Evolutionary conservation across 331 rosid species (phyloP), one percentile per base, ranked within the genome.

Genomic region (Acacia concinna): DNA sequence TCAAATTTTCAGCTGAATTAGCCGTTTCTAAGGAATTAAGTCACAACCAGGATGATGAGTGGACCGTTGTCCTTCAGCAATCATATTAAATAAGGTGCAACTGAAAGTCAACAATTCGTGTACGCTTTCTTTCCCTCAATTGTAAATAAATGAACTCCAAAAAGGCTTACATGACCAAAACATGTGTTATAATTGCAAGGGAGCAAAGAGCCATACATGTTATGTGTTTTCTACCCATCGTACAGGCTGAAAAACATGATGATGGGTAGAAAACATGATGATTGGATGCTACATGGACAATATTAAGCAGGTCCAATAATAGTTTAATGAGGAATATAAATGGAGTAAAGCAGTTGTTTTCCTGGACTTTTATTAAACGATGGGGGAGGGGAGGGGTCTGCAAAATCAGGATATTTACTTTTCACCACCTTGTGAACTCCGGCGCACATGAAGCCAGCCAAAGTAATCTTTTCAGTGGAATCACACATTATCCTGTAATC

Each of bases 221-320:
- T 43, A 69, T 69, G 20, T 14, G 17, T 27, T 31, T 69, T 25
- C 20, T 43, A 12, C 23, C 37, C 37, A 69, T 68, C 74, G 8
- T 47, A 37, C 18, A 38, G 11, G 51, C 72, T 11, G 32, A 21
- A 38, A 64, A 63, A 63, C 46, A 44, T 30, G 13, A n/a, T 63
- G 71, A n/a, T n/a, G n/a, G n/a, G n/a, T n/a, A n/a, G n/a, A n/a
- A 38, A 38, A 38, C 41, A 38, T 38, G 23, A 79, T 59, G 69
- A 62, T 41, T 34, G 64, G 69, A 74, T 35, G 43, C 41, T 30
- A 46, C 12, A 31, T 60, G 46, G 75, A 74, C 9, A 79, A 37
- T 66, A 44, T 62, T n/a, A 4, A 38, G 32, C n/a, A 68, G 75
- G 15, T 31, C 30, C n/a, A 63, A 60, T 30, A 68, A 47, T 11